phyloP scores from a whole-genome alignment of 371 early-diverging fungal genomes.

The Saksenaea oblongispora region DNA sequence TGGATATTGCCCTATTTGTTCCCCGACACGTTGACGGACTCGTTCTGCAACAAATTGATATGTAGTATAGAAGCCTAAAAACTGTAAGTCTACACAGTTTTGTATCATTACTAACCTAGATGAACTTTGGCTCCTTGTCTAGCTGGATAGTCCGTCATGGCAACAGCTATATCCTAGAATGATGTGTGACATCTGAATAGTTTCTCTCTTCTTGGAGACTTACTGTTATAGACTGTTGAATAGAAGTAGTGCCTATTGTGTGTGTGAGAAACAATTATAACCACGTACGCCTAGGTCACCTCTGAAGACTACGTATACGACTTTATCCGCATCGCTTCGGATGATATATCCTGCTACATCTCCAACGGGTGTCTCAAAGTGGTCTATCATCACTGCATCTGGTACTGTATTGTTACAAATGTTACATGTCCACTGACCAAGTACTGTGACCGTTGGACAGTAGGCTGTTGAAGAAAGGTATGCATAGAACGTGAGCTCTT shows the following conservation, averaged over 20 bases:
- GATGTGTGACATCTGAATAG: not conserved
- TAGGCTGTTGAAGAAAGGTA: constrained; percentile 14
- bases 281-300: not conserved
- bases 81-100: not conserved
- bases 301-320: constrained; percentile 22
- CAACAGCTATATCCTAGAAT: constrained; percentile 9
- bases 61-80: constrained; percentile 11
- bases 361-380: constrained; percentile 13
- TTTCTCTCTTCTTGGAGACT: not conserved
- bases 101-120: not conserved
- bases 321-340: constrained; percentile 14
- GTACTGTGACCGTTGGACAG: constrained; percentile 14
- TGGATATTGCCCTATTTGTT: not conserved
- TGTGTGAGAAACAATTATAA: not conserved
- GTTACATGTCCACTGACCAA: constrained; percentile 9
- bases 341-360: constrained; percentile 17
- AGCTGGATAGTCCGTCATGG: constrained; percentile 8
- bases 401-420: constrained; percentile 7
- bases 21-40: no score
- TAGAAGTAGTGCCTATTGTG: constrained; percentile 1
- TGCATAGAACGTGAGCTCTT: constrained; percentile 10
- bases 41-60: constrained; percentile 9
- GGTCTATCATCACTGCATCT: constrained; percentile 10
- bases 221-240: constrained; percentile 18
- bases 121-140: constrained; percentile 13